Conservation (phyloP, 1,284 basidiomycete genomes). For the Meripilus lineatus region DNA sequence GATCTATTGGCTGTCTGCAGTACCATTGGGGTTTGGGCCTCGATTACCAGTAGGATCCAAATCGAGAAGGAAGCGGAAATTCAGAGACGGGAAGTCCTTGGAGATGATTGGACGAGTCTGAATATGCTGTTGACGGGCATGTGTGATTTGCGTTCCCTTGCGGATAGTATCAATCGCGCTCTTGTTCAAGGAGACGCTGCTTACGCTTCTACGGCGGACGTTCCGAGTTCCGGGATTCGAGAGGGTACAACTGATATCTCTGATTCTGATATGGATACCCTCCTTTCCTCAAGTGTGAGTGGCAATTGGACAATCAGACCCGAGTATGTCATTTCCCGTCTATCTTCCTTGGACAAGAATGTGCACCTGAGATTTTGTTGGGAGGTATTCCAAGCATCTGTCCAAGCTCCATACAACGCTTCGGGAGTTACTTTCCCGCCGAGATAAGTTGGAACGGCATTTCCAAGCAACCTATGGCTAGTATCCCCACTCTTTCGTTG, state of each 20-base stretch:
- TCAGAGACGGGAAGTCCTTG: constrained; percentile 29
- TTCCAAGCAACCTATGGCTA: constrained; percentile 47
- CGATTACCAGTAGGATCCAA: constrained; percentile 43
- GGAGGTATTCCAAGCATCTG: constrained; percentile 70
- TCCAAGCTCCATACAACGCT: constrained; percentile 48
- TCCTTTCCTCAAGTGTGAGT: neutral
- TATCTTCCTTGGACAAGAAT: constrained; percentile 2
- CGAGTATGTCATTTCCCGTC: constrained; percentile 41
- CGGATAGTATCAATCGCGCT: constrained; percentile 53
- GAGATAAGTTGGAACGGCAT: constrained; percentile 47
- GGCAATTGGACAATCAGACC: constrained; percentile 66
- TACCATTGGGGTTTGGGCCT: constrained; percentile 56
- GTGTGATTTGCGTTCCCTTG: constrained; percentile 50
- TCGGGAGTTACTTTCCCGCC: constrained; percentile 38
- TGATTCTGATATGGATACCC: neutral
- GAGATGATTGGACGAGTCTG: constrained; percentile 45
- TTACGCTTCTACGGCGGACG: neutral
- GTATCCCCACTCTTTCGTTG: neutral
- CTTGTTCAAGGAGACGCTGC: constrained; percentile 34
- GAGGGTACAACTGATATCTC: neutral
- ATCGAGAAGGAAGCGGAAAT: constrained; percentile 53
- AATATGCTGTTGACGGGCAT: constrained; percentile 55
- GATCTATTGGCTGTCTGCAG: constrained; percentile 64
- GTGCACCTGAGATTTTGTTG: constrained; percentile 7
- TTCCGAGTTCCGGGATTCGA: neutral